Evolutionary conservation across 2,329 filamentous ascomycete species (phyloP).

Genomic region (Fusarium torulosum): DNA sequence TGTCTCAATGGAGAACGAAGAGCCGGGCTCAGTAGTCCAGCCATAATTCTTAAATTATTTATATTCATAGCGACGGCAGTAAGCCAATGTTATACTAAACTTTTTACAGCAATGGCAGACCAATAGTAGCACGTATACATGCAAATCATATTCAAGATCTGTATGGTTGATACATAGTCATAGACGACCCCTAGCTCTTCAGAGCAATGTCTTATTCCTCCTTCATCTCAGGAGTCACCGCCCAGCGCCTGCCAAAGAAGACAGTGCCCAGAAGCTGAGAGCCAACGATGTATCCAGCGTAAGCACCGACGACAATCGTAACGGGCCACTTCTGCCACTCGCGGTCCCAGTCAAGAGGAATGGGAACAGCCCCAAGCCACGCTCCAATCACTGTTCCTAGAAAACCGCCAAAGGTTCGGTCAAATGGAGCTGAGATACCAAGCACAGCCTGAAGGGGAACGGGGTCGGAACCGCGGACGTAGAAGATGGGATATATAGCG

Average conservation of each 20-base stretch:
- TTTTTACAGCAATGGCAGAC: not conserved
- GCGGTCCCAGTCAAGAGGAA: constrained; percentile 98
- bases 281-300: constrained; percentile 81
- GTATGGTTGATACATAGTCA: not conserved
- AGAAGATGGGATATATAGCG: constrained; percentile 82
- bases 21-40: not conserved
- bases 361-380: constrained; percentile 94
- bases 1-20: not conserved
- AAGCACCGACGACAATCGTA: constrained; percentile 86
- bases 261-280: constrained; percentile 70
- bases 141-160: not conserved
- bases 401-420: constrained; percentile 85
- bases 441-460: constrained; percentile 78
- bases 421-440: constrained; percentile 76
- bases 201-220: constrained; percentile 46
- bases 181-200: not conserved
- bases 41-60: not conserved
- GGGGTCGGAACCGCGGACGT: constrained; percentile 83
- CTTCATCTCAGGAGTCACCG: constrained; percentile 39
- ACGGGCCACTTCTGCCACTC: constrained; percentile 99
- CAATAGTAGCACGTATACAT: not conserved
- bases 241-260: constrained; percentile 61
- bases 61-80: not conserved
- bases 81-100: constrained; percentile 1
- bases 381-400: constrained; percentile 84